Percentiles rank a stretch among this genome's conserved stretches.
phyloP scores from a whole-genome alignment of 1,284 basidiomycete species.

The Cystobasidium sp. region DNA sequence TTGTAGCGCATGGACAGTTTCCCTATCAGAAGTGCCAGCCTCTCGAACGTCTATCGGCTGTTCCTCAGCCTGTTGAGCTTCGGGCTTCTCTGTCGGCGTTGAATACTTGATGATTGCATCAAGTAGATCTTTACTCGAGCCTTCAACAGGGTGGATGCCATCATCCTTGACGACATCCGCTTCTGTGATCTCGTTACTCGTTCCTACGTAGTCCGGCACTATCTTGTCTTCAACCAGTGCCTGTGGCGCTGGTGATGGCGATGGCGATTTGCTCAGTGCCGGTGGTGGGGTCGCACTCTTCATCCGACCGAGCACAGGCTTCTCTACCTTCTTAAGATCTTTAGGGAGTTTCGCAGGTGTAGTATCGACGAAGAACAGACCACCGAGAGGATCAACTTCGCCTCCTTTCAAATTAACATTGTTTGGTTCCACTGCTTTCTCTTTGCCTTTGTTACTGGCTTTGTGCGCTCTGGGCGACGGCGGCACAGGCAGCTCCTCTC shows the following conservation, averaged over 20 bases:
- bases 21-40: neutral
- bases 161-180: constrained; percentile 11
- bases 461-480: neutral
- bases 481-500: constrained; percentile 5
- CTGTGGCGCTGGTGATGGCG: neutral
- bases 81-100: too few relatives aligned
- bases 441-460: neutral
- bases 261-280: neutral
- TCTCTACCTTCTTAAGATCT: neutral
- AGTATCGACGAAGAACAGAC: constrained; percentile 37
- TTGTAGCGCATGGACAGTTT: neutral
- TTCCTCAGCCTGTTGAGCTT: too few relatives aligned
- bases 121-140: constrained; percentile 21
- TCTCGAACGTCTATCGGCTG: neutral
- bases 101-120: neutral
- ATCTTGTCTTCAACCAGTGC: neutral
- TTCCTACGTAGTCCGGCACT: constrained; percentile 34
- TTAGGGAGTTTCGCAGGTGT: constrained; percentile 12
- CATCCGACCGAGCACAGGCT: neutral
- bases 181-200: constrained; percentile 12
- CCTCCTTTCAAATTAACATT: neutral
- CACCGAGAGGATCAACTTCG: constrained; percentile 18
- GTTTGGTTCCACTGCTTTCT: neutral
- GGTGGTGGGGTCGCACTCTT: neutral
- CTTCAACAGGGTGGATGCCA: constrained; percentile 2